A percentile compares a stretch with the other conserved stretches of the same genome.
Evolutionary conservation across 2,329 filamentous ascomycete species (phyloP).

Genomic region (Phyllosticta citribraziliensis): DNA sequence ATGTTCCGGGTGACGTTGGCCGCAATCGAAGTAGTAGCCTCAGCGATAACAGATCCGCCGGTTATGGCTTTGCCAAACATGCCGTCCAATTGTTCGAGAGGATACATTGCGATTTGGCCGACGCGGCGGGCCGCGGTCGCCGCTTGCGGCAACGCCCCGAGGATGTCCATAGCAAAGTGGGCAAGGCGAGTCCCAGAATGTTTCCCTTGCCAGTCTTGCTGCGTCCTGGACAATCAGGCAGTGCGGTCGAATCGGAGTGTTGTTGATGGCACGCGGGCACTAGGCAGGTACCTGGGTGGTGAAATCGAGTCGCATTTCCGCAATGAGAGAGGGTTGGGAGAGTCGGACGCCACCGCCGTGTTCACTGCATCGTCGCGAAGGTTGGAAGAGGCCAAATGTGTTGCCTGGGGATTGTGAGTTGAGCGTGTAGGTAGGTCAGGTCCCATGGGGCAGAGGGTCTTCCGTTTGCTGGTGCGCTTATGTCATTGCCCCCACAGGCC

Average conservation of each 20-base stretch:
- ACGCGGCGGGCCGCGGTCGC: constrained; percentile 6
- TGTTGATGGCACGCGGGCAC: background rate
- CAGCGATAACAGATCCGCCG: constrained; percentile 50
- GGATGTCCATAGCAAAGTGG: constrained; percentile 1
- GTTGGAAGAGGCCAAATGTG: background rate
- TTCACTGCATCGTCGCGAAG: background rate
- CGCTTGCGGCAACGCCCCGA: constrained; percentile 3
- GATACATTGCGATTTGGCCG: constrained; percentile 6
- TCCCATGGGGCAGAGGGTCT: too few relatives aligned
- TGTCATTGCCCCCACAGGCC: too few relatives aligned
- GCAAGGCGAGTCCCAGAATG: background rate
- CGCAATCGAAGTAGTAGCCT: constrained; percentile 35
- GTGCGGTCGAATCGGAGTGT: background rate
- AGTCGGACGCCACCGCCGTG: background rate
- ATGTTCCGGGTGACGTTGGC: constrained; percentile 26
- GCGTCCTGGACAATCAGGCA: constrained; percentile 2
- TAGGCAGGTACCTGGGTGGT: background rate
- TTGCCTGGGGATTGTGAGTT: background rate
- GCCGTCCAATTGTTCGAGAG: constrained; percentile 7
- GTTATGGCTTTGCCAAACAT: constrained; percentile 9
- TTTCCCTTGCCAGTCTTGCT: background rate
- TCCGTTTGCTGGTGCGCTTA: too few relatives aligned
- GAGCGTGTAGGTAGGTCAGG: background rate
- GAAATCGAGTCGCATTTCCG: background rate
- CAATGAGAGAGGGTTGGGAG: background rate